Conservation (phyloP, 371 early-diverging fungal species). For the Umbelopsis sp. region DNA sequence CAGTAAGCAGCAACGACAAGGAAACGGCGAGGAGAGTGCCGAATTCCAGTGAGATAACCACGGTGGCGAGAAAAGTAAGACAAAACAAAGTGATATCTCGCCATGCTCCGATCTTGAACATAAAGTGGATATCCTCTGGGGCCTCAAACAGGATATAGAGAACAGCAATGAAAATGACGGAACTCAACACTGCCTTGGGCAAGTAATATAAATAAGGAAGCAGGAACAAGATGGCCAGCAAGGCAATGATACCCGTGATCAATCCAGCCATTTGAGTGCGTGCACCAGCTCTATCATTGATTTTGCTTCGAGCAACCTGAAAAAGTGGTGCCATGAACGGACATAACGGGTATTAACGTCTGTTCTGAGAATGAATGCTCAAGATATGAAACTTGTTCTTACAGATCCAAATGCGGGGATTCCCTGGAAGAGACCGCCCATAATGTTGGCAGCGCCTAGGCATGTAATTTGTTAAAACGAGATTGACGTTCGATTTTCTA, state of each 20-base stretch:
- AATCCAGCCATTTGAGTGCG: conserved; percentile 88
- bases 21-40: conserved; percentile 90
- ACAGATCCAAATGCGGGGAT: conserved; percentile 91
- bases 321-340: conserved; percentile 7
- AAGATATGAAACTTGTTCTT: conserved; percentile 20
- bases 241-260: conserved; percentile 74
- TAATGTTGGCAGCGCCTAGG: conserved; percentile 71
- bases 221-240: conserved; percentile 77
- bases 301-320: conserved; percentile 82
- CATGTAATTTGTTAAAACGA: neutral
- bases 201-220: conserved; percentile 85
- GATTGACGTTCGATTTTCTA: no score
- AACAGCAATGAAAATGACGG: conserved; percentile 89
- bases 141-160: conserved; percentile 77
- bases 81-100: conserved; percentile 78
- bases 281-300: conserved; percentile 89
- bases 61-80: conserved; percentile 82
- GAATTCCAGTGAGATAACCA: conserved; percentile 85
- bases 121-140: conserved; percentile 82
- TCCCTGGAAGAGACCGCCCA: conserved; percentile 81
- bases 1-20: conserved; percentile 83
- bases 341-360: neutral
- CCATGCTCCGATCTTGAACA: conserved; percentile 86
- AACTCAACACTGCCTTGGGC: conserved; percentile 83
- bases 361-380: neutral